These are phyloP conservation scores for Erythrobasidium yunnanense DNA, from an alignment of 768 basidiomycete species.

Conservation along the genomic window DNA sequence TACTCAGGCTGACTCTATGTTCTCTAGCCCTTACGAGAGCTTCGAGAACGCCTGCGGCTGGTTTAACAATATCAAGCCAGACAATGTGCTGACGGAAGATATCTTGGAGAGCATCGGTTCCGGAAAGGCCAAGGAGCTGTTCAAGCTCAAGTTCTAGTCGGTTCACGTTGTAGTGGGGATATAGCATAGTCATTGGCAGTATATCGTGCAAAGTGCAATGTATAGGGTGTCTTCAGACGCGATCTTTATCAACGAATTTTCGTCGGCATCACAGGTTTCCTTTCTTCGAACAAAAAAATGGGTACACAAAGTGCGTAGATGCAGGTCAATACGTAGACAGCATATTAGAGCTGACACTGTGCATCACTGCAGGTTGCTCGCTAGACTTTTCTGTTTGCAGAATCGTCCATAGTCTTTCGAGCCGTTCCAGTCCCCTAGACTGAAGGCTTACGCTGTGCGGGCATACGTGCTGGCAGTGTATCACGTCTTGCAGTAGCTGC, in stretches of 20 bases:
- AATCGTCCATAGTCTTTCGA: not conserved
- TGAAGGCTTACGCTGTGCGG: not conserved
- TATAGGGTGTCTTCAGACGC: no score
- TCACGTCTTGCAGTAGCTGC: not conserved
- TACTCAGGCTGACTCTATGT: not conserved
- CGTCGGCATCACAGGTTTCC: no score
- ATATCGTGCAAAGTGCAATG: no score
- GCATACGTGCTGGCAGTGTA: not conserved
- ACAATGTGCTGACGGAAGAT: conserved; percentile 3
- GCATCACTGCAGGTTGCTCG: conserved; percentile 7
- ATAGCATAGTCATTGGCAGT: no score
- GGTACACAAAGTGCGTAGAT: conserved; percentile 25
- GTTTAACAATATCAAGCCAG: conserved; percentile 17
- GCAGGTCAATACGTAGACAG: not conserved
- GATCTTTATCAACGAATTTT: no score
- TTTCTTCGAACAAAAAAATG: conserved; percentile 11
- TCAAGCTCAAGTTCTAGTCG: conserved; percentile 9
- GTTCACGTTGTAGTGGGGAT: not conserved
- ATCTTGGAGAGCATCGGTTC: conserved; percentile 6
- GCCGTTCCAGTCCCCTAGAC: conserved; percentile 27
- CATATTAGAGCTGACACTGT: conserved; percentile 8
- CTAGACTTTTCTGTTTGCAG: not conserved
- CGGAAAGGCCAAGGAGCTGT: not conserved
- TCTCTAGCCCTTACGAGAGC: conserved; percentile 4
- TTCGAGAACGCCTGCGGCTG: conserved; percentile 12